A percentile compares a stretch with the other conserved stretches of the same genome.
These are phyloP conservation scores for Colletotrichum graminicola DNA, from an alignment of 2,329 filamentous ascomycete genomes.

Conservation along the genomic window DNA sequence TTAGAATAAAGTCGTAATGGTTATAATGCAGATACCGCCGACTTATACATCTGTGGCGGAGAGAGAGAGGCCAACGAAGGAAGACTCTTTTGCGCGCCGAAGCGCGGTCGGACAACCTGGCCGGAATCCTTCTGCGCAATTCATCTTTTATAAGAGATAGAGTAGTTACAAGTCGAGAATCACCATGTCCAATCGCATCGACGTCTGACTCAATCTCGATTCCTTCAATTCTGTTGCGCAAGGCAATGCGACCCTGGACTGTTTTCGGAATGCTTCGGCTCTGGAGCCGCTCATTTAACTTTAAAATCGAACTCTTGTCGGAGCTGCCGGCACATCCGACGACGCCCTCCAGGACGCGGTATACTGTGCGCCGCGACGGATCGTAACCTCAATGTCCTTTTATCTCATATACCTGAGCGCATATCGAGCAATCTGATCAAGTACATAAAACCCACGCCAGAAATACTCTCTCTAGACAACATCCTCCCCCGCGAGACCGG, in stretches of 20 bases:
- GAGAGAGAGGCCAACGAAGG: neutral
- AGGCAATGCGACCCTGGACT: no score
- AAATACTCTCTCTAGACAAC: neutral
- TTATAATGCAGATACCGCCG: no score
- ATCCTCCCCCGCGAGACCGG: no score
- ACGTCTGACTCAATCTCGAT: neutral
- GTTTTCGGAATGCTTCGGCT: no score
- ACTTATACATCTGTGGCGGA: neutral
- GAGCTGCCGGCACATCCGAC: neutral
- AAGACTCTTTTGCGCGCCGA: neutral
- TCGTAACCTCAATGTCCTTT: neutral
- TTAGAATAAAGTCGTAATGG: no score
- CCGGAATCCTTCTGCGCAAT: neutral
- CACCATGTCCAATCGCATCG: rapidly evolving
- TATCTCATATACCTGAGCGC: neutral
- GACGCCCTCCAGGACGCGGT: neutral
- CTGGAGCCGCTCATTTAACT: neutral
- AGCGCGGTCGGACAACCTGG: constrained; percentile 1
- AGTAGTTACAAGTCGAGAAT: neutral
- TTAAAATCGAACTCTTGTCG: no score
- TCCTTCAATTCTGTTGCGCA: neutral
- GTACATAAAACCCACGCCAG: neutral
- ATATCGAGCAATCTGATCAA: neutral
- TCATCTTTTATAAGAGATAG: no score
- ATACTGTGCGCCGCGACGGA: no score